Evolutionary conservation across 2,329 filamentous ascomycete species (phyloP).

Genomic region (Sphaerulina musiva): DNA sequence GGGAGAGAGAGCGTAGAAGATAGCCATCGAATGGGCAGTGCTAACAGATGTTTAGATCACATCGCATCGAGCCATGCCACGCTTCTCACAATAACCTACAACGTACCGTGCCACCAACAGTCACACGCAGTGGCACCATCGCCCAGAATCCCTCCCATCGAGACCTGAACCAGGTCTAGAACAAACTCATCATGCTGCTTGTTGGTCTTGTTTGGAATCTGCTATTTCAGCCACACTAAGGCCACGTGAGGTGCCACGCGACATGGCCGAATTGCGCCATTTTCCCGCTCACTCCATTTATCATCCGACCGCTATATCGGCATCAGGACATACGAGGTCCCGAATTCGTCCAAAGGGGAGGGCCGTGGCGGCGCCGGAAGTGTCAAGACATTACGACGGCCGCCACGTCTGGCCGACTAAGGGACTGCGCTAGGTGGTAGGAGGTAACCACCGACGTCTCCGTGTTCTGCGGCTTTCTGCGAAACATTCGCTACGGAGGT

Average conservation of each 20-base stretch:
- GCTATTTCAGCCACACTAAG: background rate
- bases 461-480: background rate
- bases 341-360: background rate
- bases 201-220: background rate
- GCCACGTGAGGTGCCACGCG: background rate
- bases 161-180: background rate
- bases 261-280: background rate
- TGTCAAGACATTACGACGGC: background rate
- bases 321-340: background rate
- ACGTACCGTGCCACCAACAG: background rate
- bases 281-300: background rate
- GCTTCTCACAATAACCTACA: background rate
- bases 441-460: background rate
- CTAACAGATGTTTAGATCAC: constrained; percentile 15
- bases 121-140: background rate
- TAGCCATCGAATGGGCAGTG: constrained; percentile 12
- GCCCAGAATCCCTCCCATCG: background rate
- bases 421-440: background rate
- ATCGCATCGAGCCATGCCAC: background rate
- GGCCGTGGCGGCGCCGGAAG: background rate
- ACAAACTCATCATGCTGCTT: background rate
- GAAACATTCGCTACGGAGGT: background rate
- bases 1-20: constrained; percentile 17
- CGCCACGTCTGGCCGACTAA: background rate
- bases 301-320: background rate